phyloP scores from a whole-genome alignment of 164 flowering plant species.

The Vitis cinerea region DNA sequence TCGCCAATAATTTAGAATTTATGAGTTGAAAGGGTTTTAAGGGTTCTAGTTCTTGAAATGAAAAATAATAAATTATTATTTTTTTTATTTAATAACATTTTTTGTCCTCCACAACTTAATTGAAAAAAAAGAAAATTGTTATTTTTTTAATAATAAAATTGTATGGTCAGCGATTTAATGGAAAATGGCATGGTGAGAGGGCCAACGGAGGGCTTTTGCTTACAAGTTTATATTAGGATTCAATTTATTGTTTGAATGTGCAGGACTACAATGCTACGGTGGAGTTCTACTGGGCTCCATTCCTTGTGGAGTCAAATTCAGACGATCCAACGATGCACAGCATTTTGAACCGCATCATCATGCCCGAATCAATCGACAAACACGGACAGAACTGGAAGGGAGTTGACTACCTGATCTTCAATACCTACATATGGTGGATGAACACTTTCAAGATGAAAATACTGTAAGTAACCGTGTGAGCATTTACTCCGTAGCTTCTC shows the following conservation, averaged over 20 bases:
- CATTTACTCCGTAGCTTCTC: too few species aligned
- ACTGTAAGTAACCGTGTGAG: constrained; percentile 49
- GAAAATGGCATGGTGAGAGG: too few species aligned
- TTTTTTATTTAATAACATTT: too few species aligned
- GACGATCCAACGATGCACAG: constrained; percentile 93
- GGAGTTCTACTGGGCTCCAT: constrained; percentile 99
- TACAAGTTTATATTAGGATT: not conserved
- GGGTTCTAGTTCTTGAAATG: too few species aligned
- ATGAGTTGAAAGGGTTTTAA: too few species aligned
- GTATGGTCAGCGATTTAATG: too few species aligned
- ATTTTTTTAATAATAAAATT: too few species aligned
- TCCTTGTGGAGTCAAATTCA: constrained; percentile 90
- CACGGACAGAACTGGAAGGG: constrained; percentile 81
- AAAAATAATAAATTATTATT: too few species aligned
- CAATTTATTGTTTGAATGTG: not conserved
- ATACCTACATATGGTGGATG: constrained; percentile 99
- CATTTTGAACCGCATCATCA: constrained; percentile 75
- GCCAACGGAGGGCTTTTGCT: not conserved
- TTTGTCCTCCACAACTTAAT: too few species aligned
- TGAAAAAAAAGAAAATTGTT: too few species aligned
- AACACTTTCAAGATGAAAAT: constrained; percentile 86
- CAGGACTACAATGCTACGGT: constrained; percentile 91
- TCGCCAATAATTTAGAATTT: too few species aligned
- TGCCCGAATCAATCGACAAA: constrained; percentile 79
- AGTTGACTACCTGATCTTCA: constrained; percentile 81